Evolutionary conservation across 371 early-diverging fungal species (phyloP).

Genomic region (Syncephalastrum monosporum): DNA sequence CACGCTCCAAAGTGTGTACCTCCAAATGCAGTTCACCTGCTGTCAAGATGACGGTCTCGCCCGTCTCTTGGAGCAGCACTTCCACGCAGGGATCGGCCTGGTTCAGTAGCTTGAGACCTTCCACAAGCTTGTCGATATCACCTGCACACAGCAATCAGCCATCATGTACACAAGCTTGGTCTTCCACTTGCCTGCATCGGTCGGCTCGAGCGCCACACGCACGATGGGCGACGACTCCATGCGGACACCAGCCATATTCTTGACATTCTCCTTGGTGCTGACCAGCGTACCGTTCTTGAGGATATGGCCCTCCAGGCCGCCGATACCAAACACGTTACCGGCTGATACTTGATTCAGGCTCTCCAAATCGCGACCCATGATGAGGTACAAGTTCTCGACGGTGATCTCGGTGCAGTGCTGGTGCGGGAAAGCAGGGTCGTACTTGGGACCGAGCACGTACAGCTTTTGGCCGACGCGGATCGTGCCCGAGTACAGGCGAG

Average conservation of each 20-base stretch:
- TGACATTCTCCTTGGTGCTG: conserved; percentile 53
- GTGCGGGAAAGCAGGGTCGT: conserved; percentile 68
- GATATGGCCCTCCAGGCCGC: conserved; percentile 84
- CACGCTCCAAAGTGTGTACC: conserved; percentile 21
- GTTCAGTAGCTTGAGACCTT: conserved; percentile 86
- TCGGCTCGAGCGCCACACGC: conserved; percentile 94
- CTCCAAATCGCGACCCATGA: conserved; percentile 95
- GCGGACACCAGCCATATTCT: conserved; percentile 57
- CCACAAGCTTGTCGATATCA: conserved; percentile 82
- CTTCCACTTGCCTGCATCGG: conserved; percentile 55
- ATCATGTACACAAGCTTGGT: neutral
- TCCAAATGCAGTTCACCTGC: conserved; percentile 98
- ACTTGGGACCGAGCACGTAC: conserved; percentile 93
- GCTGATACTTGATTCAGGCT: conserved; percentile 83
- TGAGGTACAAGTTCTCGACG: conserved; percentile 79
- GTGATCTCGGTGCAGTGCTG: conserved; percentile 62
- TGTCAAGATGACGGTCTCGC: conserved; percentile 94
- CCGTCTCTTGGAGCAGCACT: conserved; percentile 88
- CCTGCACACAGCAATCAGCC: conserved; percentile 13
- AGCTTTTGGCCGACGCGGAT: conserved; percentile 84
- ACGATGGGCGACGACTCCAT: conserved; percentile 82
- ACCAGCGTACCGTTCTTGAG: conserved; percentile 91
- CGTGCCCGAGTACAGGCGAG: conserved; percentile 91
- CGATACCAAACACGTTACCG: conserved; percentile 96
- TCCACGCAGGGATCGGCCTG: conserved; percentile 95